phyloP scores from a whole-genome alignment of 1,284 basidiomycete species.

The Sporisorium graminicola region DNA sequence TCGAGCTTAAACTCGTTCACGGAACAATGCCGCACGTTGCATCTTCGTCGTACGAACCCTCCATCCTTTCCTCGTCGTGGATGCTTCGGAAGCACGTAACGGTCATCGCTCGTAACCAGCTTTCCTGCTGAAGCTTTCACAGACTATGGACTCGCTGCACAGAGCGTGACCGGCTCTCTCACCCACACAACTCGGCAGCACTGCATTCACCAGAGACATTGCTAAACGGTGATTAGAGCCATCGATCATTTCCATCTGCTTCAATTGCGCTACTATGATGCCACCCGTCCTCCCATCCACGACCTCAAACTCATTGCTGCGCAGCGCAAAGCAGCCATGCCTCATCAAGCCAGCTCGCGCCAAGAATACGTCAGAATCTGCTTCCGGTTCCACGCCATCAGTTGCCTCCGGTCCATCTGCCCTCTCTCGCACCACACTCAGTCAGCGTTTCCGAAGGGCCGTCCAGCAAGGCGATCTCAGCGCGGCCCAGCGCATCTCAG shows the following conservation, averaged over 20 bases:
- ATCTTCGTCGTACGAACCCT: neutral
- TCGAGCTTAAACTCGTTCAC: neutral
- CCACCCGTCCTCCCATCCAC: conserved; percentile 6
- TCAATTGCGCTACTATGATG: conserved; percentile 1
- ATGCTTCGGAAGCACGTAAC: too few species aligned
- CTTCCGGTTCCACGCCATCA: neutral
- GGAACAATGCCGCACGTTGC: neutral
- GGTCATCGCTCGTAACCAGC: too few species aligned
- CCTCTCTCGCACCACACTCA: conserved; percentile 32
- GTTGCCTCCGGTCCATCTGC: conserved; percentile 13
- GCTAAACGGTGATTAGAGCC: too few species aligned
- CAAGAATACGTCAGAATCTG: neutral
- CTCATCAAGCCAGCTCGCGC: neutral
- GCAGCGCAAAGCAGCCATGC: conserved; percentile 11
- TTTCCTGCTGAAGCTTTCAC: too few species aligned
- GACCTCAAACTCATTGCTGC: conserved; percentile 7
- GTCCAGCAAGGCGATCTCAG: conserved; percentile 52
- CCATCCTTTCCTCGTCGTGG: too few species aligned
- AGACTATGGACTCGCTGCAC: neutral
- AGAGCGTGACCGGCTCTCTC: neutral
- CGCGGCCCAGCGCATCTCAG: conserved; percentile 43
- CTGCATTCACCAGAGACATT: too few species aligned
- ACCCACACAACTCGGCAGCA: neutral
- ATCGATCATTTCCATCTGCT: neutral
- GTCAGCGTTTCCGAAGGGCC: conserved; percentile 56